Evolutionary conservation across 306 rosid species (phyloP).

Genomic region (Adenanthera pavonina): DNA sequence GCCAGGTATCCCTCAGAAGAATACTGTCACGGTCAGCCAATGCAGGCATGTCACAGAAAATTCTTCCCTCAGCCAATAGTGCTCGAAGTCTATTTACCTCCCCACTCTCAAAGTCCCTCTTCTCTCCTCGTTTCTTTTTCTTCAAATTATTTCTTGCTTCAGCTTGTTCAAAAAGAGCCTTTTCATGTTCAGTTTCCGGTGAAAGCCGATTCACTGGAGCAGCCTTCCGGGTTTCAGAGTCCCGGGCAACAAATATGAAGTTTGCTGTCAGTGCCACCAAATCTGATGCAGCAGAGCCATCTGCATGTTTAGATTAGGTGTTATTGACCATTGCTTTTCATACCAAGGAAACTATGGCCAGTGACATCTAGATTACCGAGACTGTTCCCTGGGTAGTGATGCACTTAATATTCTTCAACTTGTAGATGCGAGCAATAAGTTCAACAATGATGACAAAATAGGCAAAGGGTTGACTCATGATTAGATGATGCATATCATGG

Average conservation of each 20-base stretch:
- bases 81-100: conserved; percentile 49
- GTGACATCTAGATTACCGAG: not conserved
- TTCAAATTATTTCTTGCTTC: conserved; percentile 74
- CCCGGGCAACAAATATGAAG: conserved; percentile 97
- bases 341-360: not conserved
- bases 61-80: conserved; percentile 77
- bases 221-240: conserved; percentile 86
- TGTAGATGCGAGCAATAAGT: not conserved
- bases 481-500: not conserved
- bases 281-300: conserved; percentile 50
- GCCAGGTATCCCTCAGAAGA: conserved; percentile 80
- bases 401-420: not conserved
- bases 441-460: not conserved
- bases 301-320: conserved; percentile 33
- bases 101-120: conserved; percentile 57
- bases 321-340: not conserved
- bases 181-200: conserved; percentile 80
- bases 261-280: conserved; percentile 77
- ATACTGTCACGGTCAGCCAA: conserved; percentile 93
- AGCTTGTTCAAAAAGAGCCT: conserved; percentile 70
- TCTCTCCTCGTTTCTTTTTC: conserved; percentile 64
- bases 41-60: conserved; percentile 92
- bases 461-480: not conserved
- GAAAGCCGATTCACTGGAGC: conserved; percentile 82
- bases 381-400: not conserved